Conservation (phyloP, 139 green algal genomes). For the Chlorella sorokiniana region DNA sequence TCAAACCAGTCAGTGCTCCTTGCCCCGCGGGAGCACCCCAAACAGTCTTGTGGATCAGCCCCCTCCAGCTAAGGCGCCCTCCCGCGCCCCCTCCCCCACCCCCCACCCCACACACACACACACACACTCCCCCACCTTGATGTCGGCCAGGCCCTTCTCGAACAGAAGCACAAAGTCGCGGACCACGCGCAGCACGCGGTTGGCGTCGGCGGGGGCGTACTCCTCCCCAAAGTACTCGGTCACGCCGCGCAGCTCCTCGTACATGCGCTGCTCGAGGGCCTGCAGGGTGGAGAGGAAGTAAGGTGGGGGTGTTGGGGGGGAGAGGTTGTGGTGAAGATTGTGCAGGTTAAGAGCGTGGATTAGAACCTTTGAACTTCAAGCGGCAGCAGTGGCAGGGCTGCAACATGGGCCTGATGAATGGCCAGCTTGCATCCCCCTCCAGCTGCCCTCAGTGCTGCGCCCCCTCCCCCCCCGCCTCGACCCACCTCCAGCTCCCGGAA, state of each 20-base stretch:
- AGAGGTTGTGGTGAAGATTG: background rate
- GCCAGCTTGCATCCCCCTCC: background rate
- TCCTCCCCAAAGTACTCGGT: conserved; percentile 69
- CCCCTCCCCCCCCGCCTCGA: background rate
- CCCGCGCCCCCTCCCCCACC: background rate
- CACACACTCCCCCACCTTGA: conserved; percentile 35
- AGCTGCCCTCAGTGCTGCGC: background rate
- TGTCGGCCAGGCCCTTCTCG: conserved; percentile 53
- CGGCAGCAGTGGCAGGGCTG: background rate
- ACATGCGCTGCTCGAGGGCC: conserved; percentile 31
- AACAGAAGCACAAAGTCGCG: conserved; percentile 67
- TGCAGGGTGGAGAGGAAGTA: background rate
- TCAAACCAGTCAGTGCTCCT: no score
- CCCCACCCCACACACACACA: background rate
- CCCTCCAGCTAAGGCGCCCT: no score
- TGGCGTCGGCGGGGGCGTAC: conserved; percentile 50
- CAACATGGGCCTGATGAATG: no score
- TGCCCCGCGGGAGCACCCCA: no score
- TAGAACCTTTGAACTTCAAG: no score
- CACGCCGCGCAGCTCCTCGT: conserved; percentile 38
- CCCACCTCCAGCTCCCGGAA: conserved; percentile 49
- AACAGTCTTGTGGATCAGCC: no score
- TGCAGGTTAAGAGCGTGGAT: background rate
- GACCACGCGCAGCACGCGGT: conserved; percentile 52
- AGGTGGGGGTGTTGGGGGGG: background rate